Base-by-base conservation (phyloP, 192 early-diverging fungal genomes). In the Podila verticillata region DNA sequence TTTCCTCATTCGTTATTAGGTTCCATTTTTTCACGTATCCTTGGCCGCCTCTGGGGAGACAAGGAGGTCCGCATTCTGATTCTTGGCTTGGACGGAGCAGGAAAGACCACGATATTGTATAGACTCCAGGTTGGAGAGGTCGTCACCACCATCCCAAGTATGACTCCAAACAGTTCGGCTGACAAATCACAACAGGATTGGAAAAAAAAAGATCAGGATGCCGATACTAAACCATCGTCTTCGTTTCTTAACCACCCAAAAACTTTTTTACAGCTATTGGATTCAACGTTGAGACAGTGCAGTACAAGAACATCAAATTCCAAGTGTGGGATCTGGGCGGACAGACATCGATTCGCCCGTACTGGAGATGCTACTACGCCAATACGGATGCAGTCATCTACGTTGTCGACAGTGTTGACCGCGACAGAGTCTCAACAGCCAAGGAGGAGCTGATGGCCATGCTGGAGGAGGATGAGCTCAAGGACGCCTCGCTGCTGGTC, bases 361-460 rank as follows among this genome's bases (percentile, higher is more conserved):
- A 98, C 84, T 99, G 98, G 98, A 89, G 98, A 81, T 98, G 96
- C 89, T 99, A 99, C 87, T 99, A 98, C 81, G 92, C 95, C 71
- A 98, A 98, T 86, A 98, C 97, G n/a, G 96, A 98, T 81, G 96
- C 97, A 19, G 93, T 99, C 35, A 98, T 99, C 68, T 99, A 98
- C 78, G 97, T 99, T 36, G 95, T 99, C 8, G 98, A 99, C 84
- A 94, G 92, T 73, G 89, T 92, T 31, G 98, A 99, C 75, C 87
- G 91, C 59, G 96, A 97, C 59, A 90, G 98, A 54, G 91, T 99
- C 80, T 86, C 87, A 44, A 95, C 93, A 31, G 91, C 93, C 61
- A 91, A 93, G 61, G 95, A 97, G 63, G 98, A 99, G 81, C 85
- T 99, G 74, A 88, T 92, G 70, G 87, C 93, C 13, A 98, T 99